These are phyloP conservation scores for Blastobotrys persicus DNA, from an alignment of 1,139 yeast genomes.

Conservation along the genomic window DNA sequence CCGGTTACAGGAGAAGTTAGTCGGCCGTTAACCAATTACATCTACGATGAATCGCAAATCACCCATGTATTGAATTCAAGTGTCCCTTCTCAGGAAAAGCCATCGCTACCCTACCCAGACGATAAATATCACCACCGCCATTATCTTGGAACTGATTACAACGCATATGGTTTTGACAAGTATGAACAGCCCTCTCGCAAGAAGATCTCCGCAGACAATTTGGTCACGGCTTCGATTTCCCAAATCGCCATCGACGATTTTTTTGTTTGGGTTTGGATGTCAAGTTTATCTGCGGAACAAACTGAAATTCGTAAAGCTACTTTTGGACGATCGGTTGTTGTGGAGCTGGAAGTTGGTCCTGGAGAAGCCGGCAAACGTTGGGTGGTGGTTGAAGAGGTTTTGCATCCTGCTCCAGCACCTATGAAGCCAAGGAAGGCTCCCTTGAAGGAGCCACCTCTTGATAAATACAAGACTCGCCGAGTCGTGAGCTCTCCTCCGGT, in stretches of 20 bases:
- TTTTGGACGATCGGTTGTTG: slow-evolving; percentile 78
- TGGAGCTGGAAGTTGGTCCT: slow-evolving; percentile 51
- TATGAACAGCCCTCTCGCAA: slow-evolving; percentile 3
- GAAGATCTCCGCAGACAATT: slow-evolving; percentile 21
- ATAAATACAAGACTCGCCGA: slow-evolving; percentile 1
- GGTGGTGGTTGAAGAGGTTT: slow-evolving; percentile 68
- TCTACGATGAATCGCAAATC: slow-evolving; percentile 31
- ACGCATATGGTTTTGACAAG: slow-evolving; percentile 4
- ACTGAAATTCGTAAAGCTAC: slow-evolving; percentile 59
- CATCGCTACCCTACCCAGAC: slow-evolving; percentile 31
- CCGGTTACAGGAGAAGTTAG: slow-evolving; percentile 33
- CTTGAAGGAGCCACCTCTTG: slow-evolving; percentile 8
- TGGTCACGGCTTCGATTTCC: slow-evolving; percentile 51
- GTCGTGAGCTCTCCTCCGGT: slow-evolving; percentile 7
- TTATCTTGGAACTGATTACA: neutral
- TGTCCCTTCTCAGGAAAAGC: slow-evolving; percentile 29
- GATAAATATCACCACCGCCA: slow-evolving; percentile 3
- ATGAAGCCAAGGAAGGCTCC: slow-evolving; percentile 8
- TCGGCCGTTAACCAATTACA: slow-evolving; percentile 34
- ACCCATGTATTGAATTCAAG: slow-evolving; percentile 24
- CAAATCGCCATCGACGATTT: slow-evolving; percentile 80
- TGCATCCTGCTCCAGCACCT: slow-evolving; percentile 31
- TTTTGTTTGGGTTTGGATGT: slow-evolving; percentile 89
- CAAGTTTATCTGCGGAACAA: slow-evolving; percentile 73
- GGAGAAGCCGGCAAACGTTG: slow-evolving; percentile 61